Evolutionary conservation across 192 early-diverging fungal genomes (phyloP), one percentile per base, ranked within the genome.

Genomic region (Geranomyces michiganensis): DNA sequence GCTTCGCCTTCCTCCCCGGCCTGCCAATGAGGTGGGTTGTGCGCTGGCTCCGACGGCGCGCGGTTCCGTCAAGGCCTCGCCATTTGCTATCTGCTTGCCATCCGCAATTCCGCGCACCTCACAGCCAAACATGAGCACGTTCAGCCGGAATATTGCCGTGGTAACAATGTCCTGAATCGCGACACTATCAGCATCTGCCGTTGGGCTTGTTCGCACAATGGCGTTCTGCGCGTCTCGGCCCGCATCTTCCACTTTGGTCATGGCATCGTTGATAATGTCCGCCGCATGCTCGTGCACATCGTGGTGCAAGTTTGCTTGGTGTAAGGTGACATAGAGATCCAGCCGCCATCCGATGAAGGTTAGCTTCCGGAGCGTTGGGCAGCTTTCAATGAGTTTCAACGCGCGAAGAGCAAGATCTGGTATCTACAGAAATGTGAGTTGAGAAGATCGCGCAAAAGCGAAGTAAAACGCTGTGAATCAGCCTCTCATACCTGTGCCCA

Each of bases 91-190:
- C 29, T 66, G 24, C 36, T 58, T 65, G 9, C 71, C 71, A 47
- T 7, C 62, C 17, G 41, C 71, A 19, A 65, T 58, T 27, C 27
- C 71, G 12, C 71, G 45, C 8, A 73, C 53, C 56, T 65, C 63
- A 56, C 71, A 73, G 8, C 46, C 71, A 36, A 73, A 65, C 10
- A 73, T 56, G 12, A 64, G 41, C 51, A 73, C 47, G 3, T 73
- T 73, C 0, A 65, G 33, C n/a, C 55, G 45, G n/a, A 41, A 64
- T 30, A 56, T 56, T 24, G 51, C 49, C 12, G 27, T 30, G 44
- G 36, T 21, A 1, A 71, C 33, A 0, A 62, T 51, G 3, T 62
- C 32, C 17, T 48, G 47, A 9, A 12, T 51, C 8, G 27, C 26
- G 7, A 49, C 30, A 31, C 0, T 29, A 36, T 65, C 59, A 19